These are phyloP conservation scores for Ustilago lituana DNA, from an alignment of 1,284 basidiomycete species.

Conservation along the genomic window DNA sequence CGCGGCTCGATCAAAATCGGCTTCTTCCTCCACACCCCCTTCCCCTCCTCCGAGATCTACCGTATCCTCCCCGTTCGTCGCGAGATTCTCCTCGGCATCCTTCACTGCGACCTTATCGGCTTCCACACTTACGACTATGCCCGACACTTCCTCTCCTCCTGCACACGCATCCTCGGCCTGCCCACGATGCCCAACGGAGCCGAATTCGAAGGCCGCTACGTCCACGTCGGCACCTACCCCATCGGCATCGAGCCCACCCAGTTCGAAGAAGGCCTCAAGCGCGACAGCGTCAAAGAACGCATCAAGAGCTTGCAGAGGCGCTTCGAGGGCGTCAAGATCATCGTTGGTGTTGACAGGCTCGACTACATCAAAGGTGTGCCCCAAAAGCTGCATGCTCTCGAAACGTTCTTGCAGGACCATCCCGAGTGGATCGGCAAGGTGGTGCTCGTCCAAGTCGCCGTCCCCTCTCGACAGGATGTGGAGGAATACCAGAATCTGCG, in stretches of 20 bases:
- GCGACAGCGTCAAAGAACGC: constrained; percentile 80
- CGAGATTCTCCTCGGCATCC: constrained; percentile 92
- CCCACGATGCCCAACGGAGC: constrained; percentile 97
- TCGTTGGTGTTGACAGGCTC: constrained; percentile 95
- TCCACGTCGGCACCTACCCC: constrained; percentile 97
- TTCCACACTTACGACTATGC: constrained; percentile 99
- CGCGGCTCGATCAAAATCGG: constrained; percentile 74
- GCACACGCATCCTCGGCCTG: constrained; percentile 93
- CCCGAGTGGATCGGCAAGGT: constrained; percentile 99
- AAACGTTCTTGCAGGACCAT: constrained; percentile 94
- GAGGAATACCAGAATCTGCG: constrained; percentile 99
- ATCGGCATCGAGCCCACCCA: constrained; percentile 96
- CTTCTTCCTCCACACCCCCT: constrained; percentile 98
- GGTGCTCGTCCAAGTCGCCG: constrained; percentile 93
- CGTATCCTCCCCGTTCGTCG: constrained; percentile 88
- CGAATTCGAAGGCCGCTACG: constrained; percentile 91
- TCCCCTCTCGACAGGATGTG: constrained; percentile 96
- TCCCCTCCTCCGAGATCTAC: constrained; percentile 98
- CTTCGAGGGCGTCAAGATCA: constrained; percentile 94
- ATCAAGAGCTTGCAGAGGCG: constrained; percentile 84
- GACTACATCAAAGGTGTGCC: constrained; percentile 99
- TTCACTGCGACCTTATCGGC: constrained; percentile 85
- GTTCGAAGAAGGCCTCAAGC: constrained; percentile 85
- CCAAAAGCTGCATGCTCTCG: constrained; percentile 94
- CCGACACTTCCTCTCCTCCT: constrained; percentile 97